Base-by-base conservation (phyloP, 2,329 filamentous ascomycete species). In the Neopestalotiopsis sp. region DNA sequence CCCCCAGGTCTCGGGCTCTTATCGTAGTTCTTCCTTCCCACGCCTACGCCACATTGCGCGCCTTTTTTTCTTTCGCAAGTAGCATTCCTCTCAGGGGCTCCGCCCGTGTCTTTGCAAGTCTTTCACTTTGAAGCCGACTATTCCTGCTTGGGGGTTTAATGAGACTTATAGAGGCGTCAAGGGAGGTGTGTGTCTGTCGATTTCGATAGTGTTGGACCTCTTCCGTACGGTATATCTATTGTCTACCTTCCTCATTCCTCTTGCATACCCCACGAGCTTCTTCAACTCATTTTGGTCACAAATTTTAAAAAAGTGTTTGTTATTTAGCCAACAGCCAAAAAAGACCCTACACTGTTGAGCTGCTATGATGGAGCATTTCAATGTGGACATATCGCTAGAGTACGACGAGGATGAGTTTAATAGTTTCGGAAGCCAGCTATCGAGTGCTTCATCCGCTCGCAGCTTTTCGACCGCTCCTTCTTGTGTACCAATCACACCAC, bases 331-430 rank as follows among this genome's bases (percentile, higher is more conserved):
- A 63, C 30, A 14, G 30, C 13, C 57, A 24, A 61, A 63, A 20
- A 61, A 63, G 9, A 61, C 70, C 61, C 70, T 57, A 64, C 72
- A 58, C 71, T 69, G 70, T 34, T 14, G 32, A 69, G 63, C 67
- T 71, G 71, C 67, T 58, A 73, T 61, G 68, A 53, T 53, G 45
- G 45, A 53, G 20, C 45, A 53, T 53, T 53, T n/a, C 45, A 53
- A 53, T 56, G n/a, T 72, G 30, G 70, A 74, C 32, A 70, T 75
- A 78, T 72, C 82, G 79, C 77, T 85, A 77, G 79, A 80, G 68
- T 73, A 76, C 68, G 69, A 65, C 62, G 38, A 65, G n/a, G 73
- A 53, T n/a, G 45, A 74, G 61, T 73, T 75, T 20, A 73, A 77
- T 66, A 66, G 68, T 61, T 75, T 78, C 38, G 70, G 71, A 58